These are phyloP conservation scores for Curvularia sp. DNA, from an alignment of 2,329 filamentous ascomycete genomes.

Conservation along the genomic window DNA sequence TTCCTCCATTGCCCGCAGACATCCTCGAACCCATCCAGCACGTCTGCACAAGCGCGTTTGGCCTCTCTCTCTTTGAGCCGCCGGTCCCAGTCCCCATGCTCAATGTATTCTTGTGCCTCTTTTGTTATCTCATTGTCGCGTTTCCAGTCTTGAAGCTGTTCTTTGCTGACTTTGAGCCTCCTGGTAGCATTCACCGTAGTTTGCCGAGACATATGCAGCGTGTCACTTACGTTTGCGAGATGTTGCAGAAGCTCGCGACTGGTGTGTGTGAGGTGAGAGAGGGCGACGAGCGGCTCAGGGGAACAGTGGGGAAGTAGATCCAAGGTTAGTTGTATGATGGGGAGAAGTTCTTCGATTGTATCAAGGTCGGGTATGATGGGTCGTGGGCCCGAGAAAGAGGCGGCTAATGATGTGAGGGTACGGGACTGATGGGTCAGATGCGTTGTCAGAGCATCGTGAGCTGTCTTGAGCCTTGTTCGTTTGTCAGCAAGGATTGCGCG, in stretches of 20 bases:
- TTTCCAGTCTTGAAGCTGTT: conserved; percentile 84
- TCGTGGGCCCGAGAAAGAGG: conserved; percentile 74
- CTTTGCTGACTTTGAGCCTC: conserved; percentile 79
- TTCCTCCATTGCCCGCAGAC: conserved; percentile 85
- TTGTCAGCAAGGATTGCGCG: conserved; percentile 23
- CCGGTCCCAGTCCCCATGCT: conserved; percentile 82
- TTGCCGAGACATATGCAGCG: conserved; percentile 91
- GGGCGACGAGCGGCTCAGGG: conserved; percentile 68
- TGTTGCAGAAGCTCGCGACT: conserved; percentile 77
- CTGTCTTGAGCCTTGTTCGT: conserved; percentile 72
- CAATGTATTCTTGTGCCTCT: conserved; percentile 82
- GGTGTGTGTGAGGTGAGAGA: conserved; percentile 71
- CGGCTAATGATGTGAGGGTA: conserved; percentile 75
- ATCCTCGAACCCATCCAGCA: conserved; percentile 91
- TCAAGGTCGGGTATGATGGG: conserved; percentile 68
- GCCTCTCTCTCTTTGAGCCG: conserved; percentile 79
- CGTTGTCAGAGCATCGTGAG: conserved; percentile 75
- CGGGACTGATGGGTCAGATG: conserved; percentile 79
- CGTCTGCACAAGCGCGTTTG: conserved; percentile 81
- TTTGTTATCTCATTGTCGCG: conserved; percentile 83
- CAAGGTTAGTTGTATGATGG: conserved; percentile 69
- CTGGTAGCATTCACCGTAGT: conserved; percentile 82
- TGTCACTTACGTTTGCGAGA: conserved; percentile 86
- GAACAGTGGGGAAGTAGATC: conserved; percentile 73
- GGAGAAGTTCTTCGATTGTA: conserved; percentile 72